A percentile compares a stretch with the other conserved stretches of the same genome.
These are phyloP conservation scores for Tanacetum coccineum DNA, from an alignment of 129 eudicot genomes.

Conservation along the genomic window DNA sequence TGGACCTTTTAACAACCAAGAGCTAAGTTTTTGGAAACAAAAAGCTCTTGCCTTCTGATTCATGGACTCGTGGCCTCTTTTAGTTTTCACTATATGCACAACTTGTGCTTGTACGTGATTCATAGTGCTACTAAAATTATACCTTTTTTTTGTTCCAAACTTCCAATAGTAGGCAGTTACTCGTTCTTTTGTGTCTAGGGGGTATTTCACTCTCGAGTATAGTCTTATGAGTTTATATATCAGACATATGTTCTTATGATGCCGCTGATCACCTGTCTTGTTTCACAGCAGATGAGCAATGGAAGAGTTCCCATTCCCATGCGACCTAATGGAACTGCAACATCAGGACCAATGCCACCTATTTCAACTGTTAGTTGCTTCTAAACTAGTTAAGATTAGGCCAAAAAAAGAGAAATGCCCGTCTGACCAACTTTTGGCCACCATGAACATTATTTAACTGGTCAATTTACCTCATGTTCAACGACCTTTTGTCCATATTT, in stretches of 20 bases:
- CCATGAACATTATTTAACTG: too few relatives aligned
- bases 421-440: neutral
- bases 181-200: too few relatives aligned
- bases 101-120: too few relatives aligned
- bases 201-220: neutral
- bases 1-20: too few relatives aligned
- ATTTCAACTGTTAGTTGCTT: slow-evolving; percentile 39
- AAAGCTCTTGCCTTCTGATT: too few relatives aligned
- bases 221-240: neutral
- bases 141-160: too few relatives aligned
- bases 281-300: slow-evolving; percentile 39
- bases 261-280: neutral
- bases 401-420: neutral
- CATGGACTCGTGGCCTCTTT: too few relatives aligned
- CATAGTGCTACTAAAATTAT: too few relatives aligned
- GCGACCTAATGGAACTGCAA: slow-evolving; percentile 40
- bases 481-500: neutral
- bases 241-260: neutral
- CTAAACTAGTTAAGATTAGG: neutral
- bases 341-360: slow-evolving; percentile 37
- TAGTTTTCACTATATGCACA: too few relatives aligned
- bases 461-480: neutral
- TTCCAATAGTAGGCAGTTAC: too few relatives aligned
- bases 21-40: too few relatives aligned
- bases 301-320: slow-evolving; percentile 48